Percentiles rank a stretch among this genome's conserved stretches.
These are phyloP conservation scores for Saprolegnia parasitica DNA, from an alignment of 352 stramenopile genomes.

Conservation along the genomic window DNA sequence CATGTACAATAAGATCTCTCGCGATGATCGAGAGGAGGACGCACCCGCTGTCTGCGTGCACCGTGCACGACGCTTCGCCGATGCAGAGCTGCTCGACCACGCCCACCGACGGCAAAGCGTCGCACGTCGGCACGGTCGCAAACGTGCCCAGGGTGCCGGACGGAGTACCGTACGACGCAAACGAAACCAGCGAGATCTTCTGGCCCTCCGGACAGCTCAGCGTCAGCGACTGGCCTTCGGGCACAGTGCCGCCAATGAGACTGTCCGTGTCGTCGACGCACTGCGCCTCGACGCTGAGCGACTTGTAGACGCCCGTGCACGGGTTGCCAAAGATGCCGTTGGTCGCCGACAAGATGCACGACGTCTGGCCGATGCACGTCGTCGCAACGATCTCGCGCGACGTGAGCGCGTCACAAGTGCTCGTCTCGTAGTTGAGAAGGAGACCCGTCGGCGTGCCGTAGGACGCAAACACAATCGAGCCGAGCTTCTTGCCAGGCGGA, in stretches of 20 bases:
- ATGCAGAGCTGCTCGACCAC: not conserved
- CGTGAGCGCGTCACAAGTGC: not conserved
- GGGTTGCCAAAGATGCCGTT: not conserved
- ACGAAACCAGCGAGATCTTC: not conserved
- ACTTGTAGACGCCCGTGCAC: not conserved
- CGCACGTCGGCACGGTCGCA: not conserved
- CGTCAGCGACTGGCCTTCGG: not conserved
- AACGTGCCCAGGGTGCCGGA: not conserved
- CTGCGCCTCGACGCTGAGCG: conserved; percentile 3
- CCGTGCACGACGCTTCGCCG: not conserved
- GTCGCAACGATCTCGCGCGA: not conserved
- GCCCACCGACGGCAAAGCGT: not conserved
- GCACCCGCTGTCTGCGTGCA: not conserved
- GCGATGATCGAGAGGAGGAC: not conserved
- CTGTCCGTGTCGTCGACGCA: conserved; percentile 1
- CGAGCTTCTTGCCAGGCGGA: not conserved
- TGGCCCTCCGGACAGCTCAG: not conserved
- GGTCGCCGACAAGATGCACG: not conserved
- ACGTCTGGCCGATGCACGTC: not conserved
- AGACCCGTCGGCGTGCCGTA: not conserved
- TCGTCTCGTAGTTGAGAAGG: not conserved
- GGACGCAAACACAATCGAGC: conserved; percentile 14
- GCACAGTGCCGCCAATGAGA: not conserved
- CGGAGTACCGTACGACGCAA: conserved; percentile 1
- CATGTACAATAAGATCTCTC: not conserved